These are phyloP conservation scores for Lentinula sp. DNA, from an alignment of 768 basidiomycete species.

Conservation along the genomic window DNA sequence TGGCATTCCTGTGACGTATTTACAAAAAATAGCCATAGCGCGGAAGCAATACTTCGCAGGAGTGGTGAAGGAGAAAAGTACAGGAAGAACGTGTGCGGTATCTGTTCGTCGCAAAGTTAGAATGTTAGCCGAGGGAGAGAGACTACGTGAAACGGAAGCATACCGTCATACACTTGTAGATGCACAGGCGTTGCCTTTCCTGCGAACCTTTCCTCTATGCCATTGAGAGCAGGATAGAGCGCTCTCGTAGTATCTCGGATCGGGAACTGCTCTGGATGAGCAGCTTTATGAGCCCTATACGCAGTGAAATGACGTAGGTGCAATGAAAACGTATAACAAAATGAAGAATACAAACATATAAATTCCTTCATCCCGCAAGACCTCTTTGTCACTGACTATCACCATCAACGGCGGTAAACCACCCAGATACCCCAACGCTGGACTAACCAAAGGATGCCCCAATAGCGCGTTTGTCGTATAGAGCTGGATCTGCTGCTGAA, in stretches of 20 bases:
- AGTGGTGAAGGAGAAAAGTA: constrained; percentile 70
- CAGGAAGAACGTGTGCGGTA: constrained; percentile 65
- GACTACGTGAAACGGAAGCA: constrained; percentile 12
- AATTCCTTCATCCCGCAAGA: constrained; percentile 86
- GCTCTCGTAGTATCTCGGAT: constrained; percentile 34
- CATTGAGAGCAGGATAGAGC: constrained; percentile 52
- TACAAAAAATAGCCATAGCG: constrained; percentile 66
- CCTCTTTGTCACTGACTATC: constrained; percentile 86
- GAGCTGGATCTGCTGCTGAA: constrained; percentile 75
- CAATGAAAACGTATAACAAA: neutral
- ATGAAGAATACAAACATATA: constrained; percentile 54
- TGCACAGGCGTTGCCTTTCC: constrained; percentile 68
- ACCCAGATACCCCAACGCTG: constrained; percentile 76
- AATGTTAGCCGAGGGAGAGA: neutral
- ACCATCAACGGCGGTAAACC: constrained; percentile 85
- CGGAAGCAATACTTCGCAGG: constrained; percentile 79
- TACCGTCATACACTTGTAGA: constrained; percentile 89
- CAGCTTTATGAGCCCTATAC: constrained; percentile 83
- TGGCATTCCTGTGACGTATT: constrained; percentile 52
- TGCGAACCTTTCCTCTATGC: constrained; percentile 44
- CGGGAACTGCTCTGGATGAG: constrained; percentile 67
- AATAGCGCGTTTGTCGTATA: constrained; percentile 79
- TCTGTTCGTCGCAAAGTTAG: constrained; percentile 29
- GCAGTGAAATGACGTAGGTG: neutral
- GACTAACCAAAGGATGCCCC: constrained; percentile 78